Evolutionary conservation across 1,139 yeast species (phyloP), one percentile per base, ranked within the genome.

Genomic region (Hanseniaspora gamundiae): DNA sequence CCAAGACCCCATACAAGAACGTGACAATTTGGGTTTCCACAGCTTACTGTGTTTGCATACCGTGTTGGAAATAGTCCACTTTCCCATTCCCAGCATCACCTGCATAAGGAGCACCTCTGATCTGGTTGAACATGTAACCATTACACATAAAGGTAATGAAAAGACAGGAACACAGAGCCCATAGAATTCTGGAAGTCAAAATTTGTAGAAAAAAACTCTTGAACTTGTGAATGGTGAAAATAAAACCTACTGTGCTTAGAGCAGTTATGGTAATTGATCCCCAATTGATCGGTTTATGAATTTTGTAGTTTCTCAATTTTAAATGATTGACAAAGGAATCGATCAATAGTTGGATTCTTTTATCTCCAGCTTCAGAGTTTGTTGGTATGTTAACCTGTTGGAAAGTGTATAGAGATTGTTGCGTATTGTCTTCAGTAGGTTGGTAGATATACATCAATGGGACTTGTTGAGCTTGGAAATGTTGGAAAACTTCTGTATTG

Each of bases 91-190:
- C 69, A 44, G 69, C 71, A 40, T 72, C 73, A 48, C 76, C 78
- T 31, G 81, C 69, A 56, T 78, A 82, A 17, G 86, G 94, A 8
- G 80, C 72, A 38, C 74, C 74, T 60, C 97, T 77, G 51, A 91
- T 91, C 54, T 77, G 76, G 61, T 86, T 87, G 72, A 78, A 91
- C 98, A 91, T 91, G 64, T 87, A 84, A 14, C 98, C 98, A 11
- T 93, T 71, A 43, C 76, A 79, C 68, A 88, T 84, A 54, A 87
- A 66, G 49, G 88, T 68, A 24, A 85, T 72, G 39, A 82, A 67
- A 20, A 84, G 66, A 8, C 54, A 52, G 3, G 84, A 70, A 14
- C 71, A 46, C 4, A 76, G 73, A 42, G 81, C 79, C 95, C 95
- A 86, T 43, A 81, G 55, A 49, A 74, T 73, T 49, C 65, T 70